Evolutionary conservation across 768 basidiomycete species (phyloP).

Genomic region (Phaeotremella fagi): DNA sequence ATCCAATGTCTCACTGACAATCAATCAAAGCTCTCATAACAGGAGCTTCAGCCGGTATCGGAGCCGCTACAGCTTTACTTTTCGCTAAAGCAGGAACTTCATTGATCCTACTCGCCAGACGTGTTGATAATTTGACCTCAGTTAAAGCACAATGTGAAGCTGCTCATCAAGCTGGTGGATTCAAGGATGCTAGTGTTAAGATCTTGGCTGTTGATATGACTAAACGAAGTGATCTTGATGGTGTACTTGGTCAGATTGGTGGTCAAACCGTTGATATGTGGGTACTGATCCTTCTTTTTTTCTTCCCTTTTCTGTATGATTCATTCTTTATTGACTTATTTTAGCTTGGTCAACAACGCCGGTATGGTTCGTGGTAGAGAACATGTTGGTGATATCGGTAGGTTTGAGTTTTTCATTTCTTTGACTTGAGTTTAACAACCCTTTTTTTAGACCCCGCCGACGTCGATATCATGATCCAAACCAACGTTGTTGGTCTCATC

Average conservation of each 20-base stretch:
- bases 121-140: constrained; percentile 65
- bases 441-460: constrained; percentile 60
- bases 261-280: constrained; percentile 69
- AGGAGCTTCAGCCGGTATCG: constrained; percentile 84
- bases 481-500: constrained; percentile 51
- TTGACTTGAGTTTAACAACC: neutral
- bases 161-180: constrained; percentile 68
- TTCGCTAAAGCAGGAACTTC: constrained; percentile 93
- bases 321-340: neutral
- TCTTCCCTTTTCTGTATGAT: neutral
- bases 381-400: constrained; percentile 67
- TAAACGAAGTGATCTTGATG: constrained; percentile 59
- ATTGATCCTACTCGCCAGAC: constrained; percentile 75
- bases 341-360: constrained; percentile 64
- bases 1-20: neutral
- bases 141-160: constrained; percentile 63
- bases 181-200: constrained; percentile 55
- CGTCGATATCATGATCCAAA: constrained; percentile 75
- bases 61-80: constrained; percentile 73
- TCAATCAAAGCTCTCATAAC: constrained; percentile 68
- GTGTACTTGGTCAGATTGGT: constrained; percentile 68
- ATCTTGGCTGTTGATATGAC: constrained; percentile 69
- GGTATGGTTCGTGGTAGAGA: constrained; percentile 88
- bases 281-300: constrained; percentile 22
- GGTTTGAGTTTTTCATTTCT: constrained; percentile 10